Evolutionary conservation across 495 filamentous ascomycete genomes (phyloP), one percentile per base, ranked within the genome.

Genomic region (Penicillium nucicola): DNA sequence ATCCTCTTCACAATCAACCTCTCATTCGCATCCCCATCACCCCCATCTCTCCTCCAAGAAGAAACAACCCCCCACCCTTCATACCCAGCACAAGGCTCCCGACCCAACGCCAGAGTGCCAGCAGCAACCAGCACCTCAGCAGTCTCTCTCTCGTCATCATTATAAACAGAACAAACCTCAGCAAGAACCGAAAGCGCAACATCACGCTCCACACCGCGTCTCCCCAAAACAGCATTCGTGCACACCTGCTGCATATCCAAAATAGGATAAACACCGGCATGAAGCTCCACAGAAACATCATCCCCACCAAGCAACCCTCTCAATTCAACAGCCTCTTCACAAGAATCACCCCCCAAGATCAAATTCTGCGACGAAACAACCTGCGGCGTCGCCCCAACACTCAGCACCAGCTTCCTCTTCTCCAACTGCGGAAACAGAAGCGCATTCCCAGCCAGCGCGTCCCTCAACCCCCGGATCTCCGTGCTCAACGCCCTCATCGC

Each of bases 211-310:
- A 71, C 69, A 4, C 80, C 61, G 3, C 64, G 56, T 0, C 62
- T 45, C 10, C 57, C 31, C 45, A 69, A 59, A 9, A 74, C 57
- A 3, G 84, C 83, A 60, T 85, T 82, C 4, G 89, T 90, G 1
- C 88, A 84, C 1, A 93, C 66, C 51, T 95, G 90, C 64, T 96
- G 90, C 57, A 93, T 69, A 62, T 95, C 90, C 1, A 93, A 77
- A 7, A 87, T 72, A 1, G 88, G 81, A 64, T 88, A 88, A 2
- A 85, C 83, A 12, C 86, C 84, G 0, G 87, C 87, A 71, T 92
- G 86, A 0, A 90, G 53, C 55, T 90, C 88, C 31, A 89, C 61
- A 4, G 60, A 63, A 35, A 77, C 73, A 4, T 64, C 47, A 5
- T 69, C 47, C 3, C 69, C 38, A 15, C 38, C 49, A 33, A 62